Base-by-base conservation (phyloP, 2,329 filamentous ascomycete species). In the Shiraia bambusicola region DNA sequence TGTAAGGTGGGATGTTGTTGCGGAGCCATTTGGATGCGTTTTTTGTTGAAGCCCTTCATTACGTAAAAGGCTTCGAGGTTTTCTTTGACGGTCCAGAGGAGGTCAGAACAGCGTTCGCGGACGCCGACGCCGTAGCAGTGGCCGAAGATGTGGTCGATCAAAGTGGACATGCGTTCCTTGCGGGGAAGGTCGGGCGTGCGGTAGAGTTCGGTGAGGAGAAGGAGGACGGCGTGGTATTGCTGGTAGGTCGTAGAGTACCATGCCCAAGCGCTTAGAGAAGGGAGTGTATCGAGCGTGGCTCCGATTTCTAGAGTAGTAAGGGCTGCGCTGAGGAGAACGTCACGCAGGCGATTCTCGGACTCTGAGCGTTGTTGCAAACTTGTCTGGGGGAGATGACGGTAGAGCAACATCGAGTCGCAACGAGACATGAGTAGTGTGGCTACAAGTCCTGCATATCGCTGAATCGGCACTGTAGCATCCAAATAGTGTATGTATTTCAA, bases 201-300 rank as follows among this genome's bases (percentile, higher is more conserved):
- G 45, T 69, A 67, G 4, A 67, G 54, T 38, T 69, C 65, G 1
- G 63, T 67, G n/a, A 69, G 57, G 9, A 69, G 59, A 1, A 69
- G 52, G 1, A 69, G 54, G 1, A 69, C 62, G 1, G 63, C 63
- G 35, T 67, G 63, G 41, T 69, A 69, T 52, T 69, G 65, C 34
- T 69, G 65, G 57, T 67, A 69, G 2, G 65, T 66, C 2, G 65
- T 66, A 9, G 58, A 61, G 50, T 67, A 69, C 65, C 65, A 69
- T 2, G 61, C 60, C 65, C 65, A 69, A 3, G 61, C 16, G 19
- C 55, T 59, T 6, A 67, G 57, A 0, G 56, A 60, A 2, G 65
- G 65, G n/a, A 67, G 54, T 2, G 65, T 69, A 37, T 69, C 65
- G 14, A 69, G 60, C 0, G 65, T 69, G 11, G 65, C 65, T 30